Percentiles rank a stretch among this genome's conserved stretches.
These are phyloP conservation scores for Fusarium xyrophilum DNA, from an alignment of 2,329 filamentous ascomycete species.

Conservation along the genomic window DNA sequence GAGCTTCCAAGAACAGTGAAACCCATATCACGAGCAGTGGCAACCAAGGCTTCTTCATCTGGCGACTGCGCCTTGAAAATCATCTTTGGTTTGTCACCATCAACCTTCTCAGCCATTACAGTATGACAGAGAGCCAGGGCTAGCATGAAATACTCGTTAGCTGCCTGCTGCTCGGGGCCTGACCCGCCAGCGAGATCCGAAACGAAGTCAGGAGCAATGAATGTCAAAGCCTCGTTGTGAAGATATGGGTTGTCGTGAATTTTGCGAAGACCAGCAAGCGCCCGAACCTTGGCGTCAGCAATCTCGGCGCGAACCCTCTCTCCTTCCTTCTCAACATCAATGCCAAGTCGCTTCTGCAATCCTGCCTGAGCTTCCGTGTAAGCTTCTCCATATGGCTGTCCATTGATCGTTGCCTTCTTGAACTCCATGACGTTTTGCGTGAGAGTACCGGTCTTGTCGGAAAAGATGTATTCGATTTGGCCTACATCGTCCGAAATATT, in stretches of 20 bases:
- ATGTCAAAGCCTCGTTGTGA: slow-evolving; percentile 87
- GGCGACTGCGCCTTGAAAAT: slow-evolving; percentile 97
- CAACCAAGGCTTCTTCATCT: slow-evolving; percentile 92
- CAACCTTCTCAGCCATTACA: slow-evolving; percentile 87
- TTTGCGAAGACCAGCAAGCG: slow-evolving; percentile 74
- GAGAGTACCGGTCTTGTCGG: slow-evolving; percentile 94
- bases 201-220: slow-evolving; percentile 89
- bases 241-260: slow-evolving; percentile 91
- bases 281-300: slow-evolving; percentile 74
- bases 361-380: slow-evolving; percentile 97
- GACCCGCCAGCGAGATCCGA: slow-evolving; percentile 80
- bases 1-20: slow-evolving; percentile 88
- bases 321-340: slow-evolving; percentile 83
- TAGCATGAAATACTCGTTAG: slow-evolving; percentile 91
- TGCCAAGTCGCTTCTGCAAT: slow-evolving; percentile 89
- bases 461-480: slow-evolving; percentile 99
- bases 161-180: slow-evolving; percentile 75
- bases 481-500: slow-evolving; percentile 98
- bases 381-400: slow-evolving; percentile 94
- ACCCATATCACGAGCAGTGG: slow-evolving; percentile 92
- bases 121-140: slow-evolving; percentile 95
- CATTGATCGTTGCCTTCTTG: slow-evolving; percentile 97
- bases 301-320: slow-evolving; percentile 79
- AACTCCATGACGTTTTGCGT: slow-evolving; percentile 99
- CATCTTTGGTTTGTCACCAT: slow-evolving; percentile 89